phyloP scores from a whole-genome alignment of 441 rosid species.

The Biscutella laevigata region DNA sequence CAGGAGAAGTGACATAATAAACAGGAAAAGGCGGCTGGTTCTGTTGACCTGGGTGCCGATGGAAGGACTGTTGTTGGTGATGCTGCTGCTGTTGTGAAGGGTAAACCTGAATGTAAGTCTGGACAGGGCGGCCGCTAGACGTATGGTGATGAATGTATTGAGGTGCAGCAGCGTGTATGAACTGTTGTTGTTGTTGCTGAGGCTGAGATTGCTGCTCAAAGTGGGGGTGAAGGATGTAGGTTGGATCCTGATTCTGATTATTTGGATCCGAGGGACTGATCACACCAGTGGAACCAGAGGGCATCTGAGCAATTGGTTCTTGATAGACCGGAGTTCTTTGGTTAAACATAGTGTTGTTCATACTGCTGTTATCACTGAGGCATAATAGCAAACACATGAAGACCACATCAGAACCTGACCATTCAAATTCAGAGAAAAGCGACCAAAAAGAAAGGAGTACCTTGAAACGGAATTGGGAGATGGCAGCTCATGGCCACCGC shows the following conservation, averaged over 20 bases:
- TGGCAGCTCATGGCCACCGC: slow-evolving; percentile 53
- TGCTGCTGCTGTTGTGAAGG: slow-evolving; percentile 67
- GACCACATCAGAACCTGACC: slow-evolving; percentile 31
- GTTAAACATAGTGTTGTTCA: slow-evolving; percentile 50
- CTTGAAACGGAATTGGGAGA: slow-evolving; percentile 93
- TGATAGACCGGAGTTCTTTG: slow-evolving; percentile 52
- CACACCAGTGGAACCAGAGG: slow-evolving; percentile 46
- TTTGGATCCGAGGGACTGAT: slow-evolving; percentile 51
- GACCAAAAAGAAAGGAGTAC: slow-evolving; percentile 30
- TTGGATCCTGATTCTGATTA: slow-evolving; percentile 60
- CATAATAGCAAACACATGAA: slow-evolving; percentile 32
- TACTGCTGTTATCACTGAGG: slow-evolving; percentile 75
- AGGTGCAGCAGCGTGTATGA: slow-evolving; percentile 46
- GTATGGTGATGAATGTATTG: slow-evolving; percentile 77
- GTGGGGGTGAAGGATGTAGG: slow-evolving; percentile 50
- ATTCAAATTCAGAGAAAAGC: not conserved
- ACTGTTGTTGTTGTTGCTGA: slow-evolving; percentile 51
- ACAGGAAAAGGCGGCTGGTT: slow-evolving; percentile 79
- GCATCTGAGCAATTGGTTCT: slow-evolving; percentile 44
- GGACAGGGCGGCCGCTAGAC: slow-evolving; percentile 42
- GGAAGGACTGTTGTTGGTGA: slow-evolving; percentile 40
- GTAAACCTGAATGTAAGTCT: slow-evolving; percentile 63
- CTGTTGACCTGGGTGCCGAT: slow-evolving; percentile 38
- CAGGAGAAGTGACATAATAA: slow-evolving; percentile 42
- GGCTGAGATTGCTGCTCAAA: slow-evolving; percentile 57